These are phyloP conservation scores for Phalaenopsis aphrodite DNA, from an alignment of 106 monocot species.

Conservation along the genomic window DNA sequence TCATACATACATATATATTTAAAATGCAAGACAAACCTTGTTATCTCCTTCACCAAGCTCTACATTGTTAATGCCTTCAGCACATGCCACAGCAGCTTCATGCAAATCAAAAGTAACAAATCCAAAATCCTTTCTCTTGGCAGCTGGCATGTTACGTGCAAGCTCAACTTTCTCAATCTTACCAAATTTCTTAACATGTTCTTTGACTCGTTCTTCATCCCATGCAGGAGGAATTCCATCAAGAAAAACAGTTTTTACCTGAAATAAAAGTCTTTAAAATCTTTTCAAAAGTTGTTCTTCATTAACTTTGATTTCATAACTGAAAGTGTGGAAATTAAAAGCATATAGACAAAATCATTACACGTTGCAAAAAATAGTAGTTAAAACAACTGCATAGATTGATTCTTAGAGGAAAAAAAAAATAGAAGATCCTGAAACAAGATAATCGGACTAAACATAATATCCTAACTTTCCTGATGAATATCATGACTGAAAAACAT, in stretches of 20 bases:
- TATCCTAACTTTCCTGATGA: not conserved
- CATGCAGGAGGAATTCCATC: conserved; percentile 83
- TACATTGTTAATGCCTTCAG: conserved; percentile 74
- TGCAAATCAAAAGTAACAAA: conserved; percentile 92
- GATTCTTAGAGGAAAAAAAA: not conserved
- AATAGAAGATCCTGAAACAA: not conserved
- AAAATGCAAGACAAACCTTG: conserved; percentile 46
- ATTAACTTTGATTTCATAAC: not conserved
- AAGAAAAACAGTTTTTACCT: conserved; percentile 90
- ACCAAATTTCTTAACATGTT: conserved; percentile 77
- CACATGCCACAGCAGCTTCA: conserved; percentile 77
- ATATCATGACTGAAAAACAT: not conserved
- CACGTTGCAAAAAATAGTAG: not conserved
- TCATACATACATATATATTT: not conserved
- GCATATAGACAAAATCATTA: not conserved
- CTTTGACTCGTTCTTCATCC: conserved; percentile 86
- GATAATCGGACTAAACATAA: not conserved
- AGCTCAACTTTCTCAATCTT: conserved; percentile 83
- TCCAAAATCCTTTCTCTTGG: conserved; percentile 94
- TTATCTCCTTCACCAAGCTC: conserved; percentile 81
- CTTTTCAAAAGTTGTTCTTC: not conserved
- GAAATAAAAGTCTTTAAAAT: conserved; percentile 9
- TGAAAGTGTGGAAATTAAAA: not conserved
- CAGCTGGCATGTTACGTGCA: conserved; percentile 91
- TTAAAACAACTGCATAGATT: not conserved